A percentile compares a stretch with the other conserved stretches of the same genome.
Conservation (phyloP, 768 basidiomycete species). For the Coprinopsis sp. region DNA sequence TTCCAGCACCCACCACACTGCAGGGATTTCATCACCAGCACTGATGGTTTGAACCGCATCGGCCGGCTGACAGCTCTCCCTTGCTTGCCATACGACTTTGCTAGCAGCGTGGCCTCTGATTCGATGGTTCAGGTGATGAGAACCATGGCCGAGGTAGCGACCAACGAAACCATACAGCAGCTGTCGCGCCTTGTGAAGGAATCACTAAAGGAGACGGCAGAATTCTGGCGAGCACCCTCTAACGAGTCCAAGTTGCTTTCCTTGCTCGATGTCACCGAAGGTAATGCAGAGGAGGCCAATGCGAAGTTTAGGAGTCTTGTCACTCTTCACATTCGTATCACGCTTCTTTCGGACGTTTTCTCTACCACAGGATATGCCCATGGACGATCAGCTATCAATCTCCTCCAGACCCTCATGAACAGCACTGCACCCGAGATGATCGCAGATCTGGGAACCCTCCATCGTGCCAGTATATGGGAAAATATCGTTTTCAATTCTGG, state of each 20-base stretch:
- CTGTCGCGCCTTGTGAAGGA: slow-evolving; percentile 65
- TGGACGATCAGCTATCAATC: slow-evolving; percentile 62
- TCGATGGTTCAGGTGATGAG: slow-evolving; percentile 86
- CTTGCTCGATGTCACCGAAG: slow-evolving; percentile 50
- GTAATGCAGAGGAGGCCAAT: slow-evolving; percentile 49
- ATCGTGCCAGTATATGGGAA: slow-evolving; percentile 83
- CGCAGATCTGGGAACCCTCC: slow-evolving; percentile 68
- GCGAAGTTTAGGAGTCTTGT: slow-evolving; percentile 67
- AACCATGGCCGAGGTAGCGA: slow-evolving; percentile 84
- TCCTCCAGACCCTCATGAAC: slow-evolving; percentile 72
- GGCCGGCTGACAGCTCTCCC: slow-evolving; percentile 77
- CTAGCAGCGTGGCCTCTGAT: slow-evolving; percentile 78
- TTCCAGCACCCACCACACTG: slow-evolving; percentile 90
- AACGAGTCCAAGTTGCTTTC: slow-evolving; percentile 60
- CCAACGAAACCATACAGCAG: slow-evolving; percentile 66
- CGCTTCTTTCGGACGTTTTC: slow-evolving; percentile 84
- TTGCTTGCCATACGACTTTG: slow-evolving; percentile 86
- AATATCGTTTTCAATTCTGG: slow-evolving; percentile 72
- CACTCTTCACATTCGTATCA: slow-evolving; percentile 72
- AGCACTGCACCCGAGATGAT: slow-evolving; percentile 61
- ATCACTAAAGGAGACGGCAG: slow-evolving; percentile 63
- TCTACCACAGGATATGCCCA: slow-evolving; percentile 79
- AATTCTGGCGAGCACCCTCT: slow-evolving; percentile 59
- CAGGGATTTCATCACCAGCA: slow-evolving; percentile 77
- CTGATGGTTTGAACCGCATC: slow-evolving; percentile 69